A percentile compares a stretch with the other conserved stretches of the same genome.
Evolutionary conservation across 495 filamentous ascomycete species (phyloP).

Genomic region (Penicillium coffeae): DNA sequence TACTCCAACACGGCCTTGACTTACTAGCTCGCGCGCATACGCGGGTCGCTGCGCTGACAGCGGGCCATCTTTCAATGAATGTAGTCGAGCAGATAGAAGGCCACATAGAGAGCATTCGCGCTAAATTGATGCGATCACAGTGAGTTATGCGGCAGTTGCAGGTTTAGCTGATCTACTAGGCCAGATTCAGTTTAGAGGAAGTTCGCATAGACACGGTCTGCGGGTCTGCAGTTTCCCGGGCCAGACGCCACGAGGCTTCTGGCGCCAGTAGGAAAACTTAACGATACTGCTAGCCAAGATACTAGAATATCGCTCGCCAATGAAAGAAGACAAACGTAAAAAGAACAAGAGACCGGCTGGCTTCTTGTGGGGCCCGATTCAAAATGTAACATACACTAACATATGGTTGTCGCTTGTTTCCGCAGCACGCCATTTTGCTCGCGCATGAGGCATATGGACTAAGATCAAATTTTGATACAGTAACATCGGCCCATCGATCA

Average conservation of each 20-base stretch:
- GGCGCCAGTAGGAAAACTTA: not conserved
- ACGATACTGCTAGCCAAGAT: not conserved
- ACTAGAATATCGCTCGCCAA: not conserved
- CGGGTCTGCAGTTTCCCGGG: too few species aligned
- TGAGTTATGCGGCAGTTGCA: too few species aligned
- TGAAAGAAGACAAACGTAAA: not conserved
- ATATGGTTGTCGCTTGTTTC: not conserved
- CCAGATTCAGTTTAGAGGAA: too few species aligned
- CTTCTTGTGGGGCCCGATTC: not conserved
- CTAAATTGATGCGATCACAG: too few species aligned
- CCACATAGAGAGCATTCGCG: too few species aligned
- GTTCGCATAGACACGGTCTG: too few species aligned
- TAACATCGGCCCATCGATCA: not conserved
- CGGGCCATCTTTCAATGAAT: too few species aligned
- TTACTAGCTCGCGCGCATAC: too few species aligned
- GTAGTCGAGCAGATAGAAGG: too few species aligned
- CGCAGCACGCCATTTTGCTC: conserved; percentile 4
- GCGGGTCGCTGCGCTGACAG: too few species aligned
- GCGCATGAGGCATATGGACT: not conserved
- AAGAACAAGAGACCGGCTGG: not conserved
- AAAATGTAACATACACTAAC: not conserved
- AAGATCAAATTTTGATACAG: not conserved
- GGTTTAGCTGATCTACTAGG: too few species aligned
- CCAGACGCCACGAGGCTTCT: not conserved
- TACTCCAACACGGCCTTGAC: too few species aligned